Conservation (phyloP, 352 stramenopile genomes). For the Pythium volutum region DNA sequence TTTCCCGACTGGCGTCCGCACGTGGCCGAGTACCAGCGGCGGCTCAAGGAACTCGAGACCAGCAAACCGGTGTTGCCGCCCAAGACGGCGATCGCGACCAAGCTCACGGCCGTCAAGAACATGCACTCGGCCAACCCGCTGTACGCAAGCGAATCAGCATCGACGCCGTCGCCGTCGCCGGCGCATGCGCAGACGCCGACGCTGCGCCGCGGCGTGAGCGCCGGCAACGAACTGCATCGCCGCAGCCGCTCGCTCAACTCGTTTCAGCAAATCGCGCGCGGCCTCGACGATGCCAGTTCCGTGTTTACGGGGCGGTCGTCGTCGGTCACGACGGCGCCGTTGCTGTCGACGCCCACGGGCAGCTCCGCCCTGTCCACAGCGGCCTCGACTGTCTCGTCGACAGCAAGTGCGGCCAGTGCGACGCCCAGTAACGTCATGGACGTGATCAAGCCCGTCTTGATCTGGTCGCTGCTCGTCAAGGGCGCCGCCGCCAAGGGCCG, state of each 20-base stretch:
- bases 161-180: constrained; percentile 43
- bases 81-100: neutral
- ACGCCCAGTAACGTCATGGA: constrained; percentile 21
- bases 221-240: constrained; percentile 21
- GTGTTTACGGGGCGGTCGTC: constrained; percentile 12
- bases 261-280: constrained; percentile 7
- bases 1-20: constrained; percentile 66
- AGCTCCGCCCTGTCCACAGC: too few species aligned
- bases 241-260: constrained; percentile 24
- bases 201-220: neutral
- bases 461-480: constrained; percentile 75
- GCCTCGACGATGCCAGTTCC: constrained; percentile 4
- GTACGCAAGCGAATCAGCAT: constrained; percentile 26
- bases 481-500: constrained; percentile 51
- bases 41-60: constrained; percentile 14
- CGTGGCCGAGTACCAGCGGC: constrained; percentile 42
- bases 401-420: neutral
- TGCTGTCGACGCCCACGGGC: constrained; percentile 4
- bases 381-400: neutral
- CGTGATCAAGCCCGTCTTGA: constrained; percentile 54
- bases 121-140: constrained; percentile 26
- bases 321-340: constrained; percentile 13
- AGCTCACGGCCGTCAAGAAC: constrained; percentile 17
- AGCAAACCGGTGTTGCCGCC: neutral
- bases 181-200: constrained; percentile 12